These are phyloP conservation scores for Eucalyptus sideroxylon DNA, from an alignment of 345 rosid genomes.

Conservation along the genomic window DNA sequence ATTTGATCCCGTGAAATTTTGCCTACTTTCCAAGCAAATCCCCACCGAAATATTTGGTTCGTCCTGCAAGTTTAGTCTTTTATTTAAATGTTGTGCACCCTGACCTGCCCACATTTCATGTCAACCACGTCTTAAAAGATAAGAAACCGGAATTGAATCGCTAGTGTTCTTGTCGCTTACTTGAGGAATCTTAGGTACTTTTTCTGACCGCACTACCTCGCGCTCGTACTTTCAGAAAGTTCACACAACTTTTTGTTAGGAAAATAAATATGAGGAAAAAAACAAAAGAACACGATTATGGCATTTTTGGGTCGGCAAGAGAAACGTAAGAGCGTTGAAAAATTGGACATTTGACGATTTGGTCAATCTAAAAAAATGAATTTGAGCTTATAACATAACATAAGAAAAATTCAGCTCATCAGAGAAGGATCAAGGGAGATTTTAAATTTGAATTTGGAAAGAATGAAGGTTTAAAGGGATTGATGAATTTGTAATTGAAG, in stretches of 20 bases:
- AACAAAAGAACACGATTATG: background rate
- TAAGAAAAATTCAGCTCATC: background rate
- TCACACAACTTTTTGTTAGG: background rate
- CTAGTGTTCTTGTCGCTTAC: background rate
- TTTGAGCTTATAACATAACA: background rate
- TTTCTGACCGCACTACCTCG: background rate
- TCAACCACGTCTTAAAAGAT: background rate
- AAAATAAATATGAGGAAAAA: background rate
- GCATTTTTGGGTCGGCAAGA: background rate
- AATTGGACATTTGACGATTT: background rate
- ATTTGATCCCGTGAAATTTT: background rate
- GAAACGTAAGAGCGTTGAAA: background rate
- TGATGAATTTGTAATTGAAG: background rate
- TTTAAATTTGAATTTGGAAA: background rate
- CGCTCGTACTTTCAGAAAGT: background rate
- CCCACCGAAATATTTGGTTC: background rate
- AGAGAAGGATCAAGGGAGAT: background rate
- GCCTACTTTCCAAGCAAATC: background rate
- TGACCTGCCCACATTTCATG: background rate
- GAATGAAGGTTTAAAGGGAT: background rate
- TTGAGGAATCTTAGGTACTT: background rate
- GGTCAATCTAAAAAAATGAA: background rate
- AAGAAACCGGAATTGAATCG: background rate
- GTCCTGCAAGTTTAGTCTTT: background rate
- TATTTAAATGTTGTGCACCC: background rate